These are phyloP conservation scores for Termitomyces sp. DNA, from an alignment of 768 basidiomycete genomes.

Conservation along the genomic window DNA sequence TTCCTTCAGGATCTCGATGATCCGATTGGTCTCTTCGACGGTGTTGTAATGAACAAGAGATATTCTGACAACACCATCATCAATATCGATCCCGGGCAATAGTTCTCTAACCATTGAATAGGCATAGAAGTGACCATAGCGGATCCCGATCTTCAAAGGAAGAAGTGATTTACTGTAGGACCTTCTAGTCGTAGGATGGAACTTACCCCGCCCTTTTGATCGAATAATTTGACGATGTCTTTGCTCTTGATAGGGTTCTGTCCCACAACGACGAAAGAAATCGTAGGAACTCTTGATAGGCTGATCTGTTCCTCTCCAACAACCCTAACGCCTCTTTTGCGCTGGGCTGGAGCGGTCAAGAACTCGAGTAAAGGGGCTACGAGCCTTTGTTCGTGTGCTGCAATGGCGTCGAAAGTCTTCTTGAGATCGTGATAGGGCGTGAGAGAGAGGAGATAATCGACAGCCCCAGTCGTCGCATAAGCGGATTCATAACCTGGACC, in stretches of 20 bases:
- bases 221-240: conserved; percentile 61
- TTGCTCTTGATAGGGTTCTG: conserved; percentile 50
- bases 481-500: conserved; percentile 72
- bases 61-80: conserved; percentile 68
- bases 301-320: conserved; percentile 52
- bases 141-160: conserved; percentile 60
- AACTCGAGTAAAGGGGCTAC: conserved; percentile 49
- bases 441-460: conserved; percentile 60
- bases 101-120: conserved; percentile 53
- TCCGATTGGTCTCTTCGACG: conserved; percentile 56
- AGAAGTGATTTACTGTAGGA: neutral
- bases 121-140: conserved; percentile 77
- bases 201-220: conserved; percentile 57
- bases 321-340: conserved; percentile 55
- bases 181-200: neutral
- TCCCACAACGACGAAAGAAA: conserved; percentile 67
- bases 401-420: conserved; percentile 52
- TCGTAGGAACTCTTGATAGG: conserved; percentile 52
- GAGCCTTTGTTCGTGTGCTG: conserved; percentile 54
- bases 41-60: conserved; percentile 82
- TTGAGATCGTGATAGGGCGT: conserved; percentile 41
- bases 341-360: conserved; percentile 43
- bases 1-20: conserved; percentile 51
- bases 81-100: conserved; percentile 48
- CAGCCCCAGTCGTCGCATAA: conserved; percentile 52